These are phyloP conservation scores for Fusarium denticulatum DNA, from an alignment of 2,329 filamentous ascomycete genomes.

Conservation along the genomic window DNA sequence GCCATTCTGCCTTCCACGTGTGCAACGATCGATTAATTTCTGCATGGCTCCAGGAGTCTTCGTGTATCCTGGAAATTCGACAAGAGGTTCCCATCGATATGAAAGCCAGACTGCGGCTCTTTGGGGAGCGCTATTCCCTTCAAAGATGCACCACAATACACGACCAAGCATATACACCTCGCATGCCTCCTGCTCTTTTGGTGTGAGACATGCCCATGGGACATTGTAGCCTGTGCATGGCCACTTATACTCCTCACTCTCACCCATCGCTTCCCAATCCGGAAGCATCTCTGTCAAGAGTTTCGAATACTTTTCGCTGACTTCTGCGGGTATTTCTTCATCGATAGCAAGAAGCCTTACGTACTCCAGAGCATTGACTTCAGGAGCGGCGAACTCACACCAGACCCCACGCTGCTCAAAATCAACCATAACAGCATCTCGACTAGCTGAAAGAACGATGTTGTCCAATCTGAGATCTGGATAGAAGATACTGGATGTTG, in stretches of 20 bases:
- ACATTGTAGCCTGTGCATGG: conserved; percentile 63
- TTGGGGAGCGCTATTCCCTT: conserved; percentile 67
- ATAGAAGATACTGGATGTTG: conserved; percentile 60
- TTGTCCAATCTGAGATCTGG: conserved; percentile 70
- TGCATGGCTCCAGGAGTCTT: conserved; percentile 58
- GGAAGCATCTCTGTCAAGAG: conserved; percentile 58
- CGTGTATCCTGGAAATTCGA: conserved; percentile 65
- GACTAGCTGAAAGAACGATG: conserved; percentile 60
- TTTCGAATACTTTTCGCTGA: conserved; percentile 53
- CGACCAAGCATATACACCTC: conserved; percentile 72
- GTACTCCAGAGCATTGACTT: conserved; percentile 69
- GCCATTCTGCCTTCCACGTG: conserved; percentile 56
- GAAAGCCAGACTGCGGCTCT: conserved; percentile 67
- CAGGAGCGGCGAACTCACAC: conserved; percentile 69
- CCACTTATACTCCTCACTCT: conserved; percentile 58
- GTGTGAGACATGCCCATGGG: conserved; percentile 64
- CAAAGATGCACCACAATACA: conserved; percentile 70
- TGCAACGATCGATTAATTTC: conserved; percentile 62
- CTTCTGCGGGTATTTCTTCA: conserved; percentile 54
- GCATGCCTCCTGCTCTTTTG: conserved; percentile 63
- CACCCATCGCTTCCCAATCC: conserved; percentile 54
- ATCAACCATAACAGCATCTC: conserved; percentile 65
- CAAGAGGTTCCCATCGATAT: conserved; percentile 64
- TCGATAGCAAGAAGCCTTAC: conserved; percentile 63
- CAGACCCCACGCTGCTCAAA: conserved; percentile 72